Conservation (phyloP, 495 filamentous ascomycete species). For the Gamarada debralockiae region DNA sequence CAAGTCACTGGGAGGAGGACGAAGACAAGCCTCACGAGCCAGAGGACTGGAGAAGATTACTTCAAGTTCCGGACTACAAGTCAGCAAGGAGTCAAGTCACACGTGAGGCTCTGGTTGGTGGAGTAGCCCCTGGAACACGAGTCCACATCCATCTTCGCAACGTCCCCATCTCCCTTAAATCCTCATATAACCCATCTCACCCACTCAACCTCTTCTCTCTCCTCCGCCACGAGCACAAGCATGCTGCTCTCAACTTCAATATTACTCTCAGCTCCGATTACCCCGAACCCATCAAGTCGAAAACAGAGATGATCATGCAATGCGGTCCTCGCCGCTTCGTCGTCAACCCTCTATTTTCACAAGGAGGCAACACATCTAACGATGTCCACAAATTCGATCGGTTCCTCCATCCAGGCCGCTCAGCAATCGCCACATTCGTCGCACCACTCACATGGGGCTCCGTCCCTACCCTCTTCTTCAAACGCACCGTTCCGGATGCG, state of each 20-base stretch:
- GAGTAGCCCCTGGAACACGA: constrained; percentile 75
- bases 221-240: constrained; percentile 91
- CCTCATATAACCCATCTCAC: constrained; percentile 46
- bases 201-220: constrained; percentile 77
- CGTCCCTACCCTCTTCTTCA: constrained; percentile 85
- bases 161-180: constrained; percentile 57
- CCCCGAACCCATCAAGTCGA: constrained; percentile 73
- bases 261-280: constrained; percentile 73
- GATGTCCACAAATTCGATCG: constrained; percentile 96
- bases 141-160: constrained; percentile 77
- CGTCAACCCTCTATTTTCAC: constrained; percentile 87
- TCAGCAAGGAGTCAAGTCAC: constrained; percentile 68
- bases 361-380: constrained; percentile 79
- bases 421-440: constrained; percentile 86
- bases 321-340: constrained; percentile 80
- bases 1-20: constrained; percentile 80
- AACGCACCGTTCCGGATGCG: constrained; percentile 34
- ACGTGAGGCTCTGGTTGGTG: constrained; percentile 79
- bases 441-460: constrained; percentile 90
- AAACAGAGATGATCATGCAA: constrained; percentile 85
- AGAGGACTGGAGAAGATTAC: constrained; percentile 80
- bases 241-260: constrained; percentile 79
- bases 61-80: constrained; percentile 81
- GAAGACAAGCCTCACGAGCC: constrained; percentile 85
- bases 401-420: constrained; percentile 85